Evolutionary conservation across 345 rosid genomes (phyloP), one percentile per base, ranked within the genome.

Genomic region (Iberis pinnata): DNA sequence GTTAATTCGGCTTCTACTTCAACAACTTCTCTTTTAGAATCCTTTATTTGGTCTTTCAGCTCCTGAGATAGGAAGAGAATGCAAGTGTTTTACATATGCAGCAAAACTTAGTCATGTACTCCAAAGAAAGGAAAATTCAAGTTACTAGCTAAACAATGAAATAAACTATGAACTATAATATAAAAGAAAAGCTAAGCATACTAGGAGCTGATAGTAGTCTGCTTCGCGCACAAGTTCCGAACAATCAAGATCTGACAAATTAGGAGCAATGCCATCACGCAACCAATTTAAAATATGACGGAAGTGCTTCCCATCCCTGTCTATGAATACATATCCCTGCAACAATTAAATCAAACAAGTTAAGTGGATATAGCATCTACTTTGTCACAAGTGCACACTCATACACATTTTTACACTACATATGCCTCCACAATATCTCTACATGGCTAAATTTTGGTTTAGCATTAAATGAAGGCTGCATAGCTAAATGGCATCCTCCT

Each of bases 261-360:
- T 56, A 7, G 98, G 89, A 53, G 80, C 70, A 62, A 74, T 74
- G 13, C 98, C 98, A 79, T 87, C 96, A 69, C 96, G 80, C 78
- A 90, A 70, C 95, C 98, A 84, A 65, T 90, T 90, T 29, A 90
- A 70, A 49, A 90, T 70, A 69, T 87, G 95, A 40, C 98, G 77
- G 46, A 90, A 90, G 67, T 80, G 81, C 53, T 76, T 78, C 25
- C 98, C 96, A 25, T 90, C 96, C 46, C 98, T 80, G 61, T 90
- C 98, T 65, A 90, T 80, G 68, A 87, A 86, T 41, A 82, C 73
- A 58, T 72, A 71, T 41, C 96, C 97, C 97, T 89, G 76, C 57
- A 70, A 69, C 42, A 44, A 53, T 56, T 18, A 56, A 56, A 14
- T 36, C 18, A 25, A 26, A 9, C 46, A 73, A 35, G 48, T 25